Evolutionary conservation across 1,139 yeast genomes (phyloP), one percentile per base, ranked within the genome.

Genomic region (Hemisphaericaspora subhashii): DNA sequence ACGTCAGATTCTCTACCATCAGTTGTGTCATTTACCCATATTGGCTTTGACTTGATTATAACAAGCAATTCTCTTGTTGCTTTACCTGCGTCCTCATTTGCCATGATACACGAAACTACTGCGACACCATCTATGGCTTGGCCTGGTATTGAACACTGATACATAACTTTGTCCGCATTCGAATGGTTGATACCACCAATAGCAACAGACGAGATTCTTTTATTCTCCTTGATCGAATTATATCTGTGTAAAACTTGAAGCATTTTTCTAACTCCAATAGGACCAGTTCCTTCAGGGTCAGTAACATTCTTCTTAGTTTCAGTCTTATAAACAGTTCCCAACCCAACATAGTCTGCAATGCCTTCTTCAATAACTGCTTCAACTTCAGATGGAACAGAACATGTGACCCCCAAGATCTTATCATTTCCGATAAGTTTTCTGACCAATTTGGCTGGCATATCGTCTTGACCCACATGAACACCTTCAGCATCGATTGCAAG

Each of bases 391-490:
- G 69, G 69, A 31, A 68, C 69, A 5, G 83, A 78, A 31, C 87
- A 86, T 30, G 92, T 81, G 38, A 90, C 82, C 1, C 98, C 98
- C 33, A 90, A 58, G 43, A 90, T 83, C 63, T 83, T 87, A 42
- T 77, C 69, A 1, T 81, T 76, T 0, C 96, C 96, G 17, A 90
- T 60, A 30, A 86, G 53, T 49, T 68, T 57, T 30, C 97, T 62
- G 0, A 79, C 94, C 20, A 71, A 48, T 1, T 60, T 58, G 2
- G 84, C 83, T 2, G 75, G 75, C 87, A 90, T 86, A 55, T 90
- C 98, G 42, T 84, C 92, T 58, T 89, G 97, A 1, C 98, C 98
- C 15, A 90, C 88, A 64, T 90, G 98, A 12, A 90, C 84, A 25
- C 96, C 96, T 43, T 89, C 96, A 0, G 96, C 96, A 51, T 78